A percentile compares a stretch with the other conserved stretches of the same genome.
Conservation (phyloP, 2,329 filamentous ascomycete species). For the Fusarium palustre region DNA sequence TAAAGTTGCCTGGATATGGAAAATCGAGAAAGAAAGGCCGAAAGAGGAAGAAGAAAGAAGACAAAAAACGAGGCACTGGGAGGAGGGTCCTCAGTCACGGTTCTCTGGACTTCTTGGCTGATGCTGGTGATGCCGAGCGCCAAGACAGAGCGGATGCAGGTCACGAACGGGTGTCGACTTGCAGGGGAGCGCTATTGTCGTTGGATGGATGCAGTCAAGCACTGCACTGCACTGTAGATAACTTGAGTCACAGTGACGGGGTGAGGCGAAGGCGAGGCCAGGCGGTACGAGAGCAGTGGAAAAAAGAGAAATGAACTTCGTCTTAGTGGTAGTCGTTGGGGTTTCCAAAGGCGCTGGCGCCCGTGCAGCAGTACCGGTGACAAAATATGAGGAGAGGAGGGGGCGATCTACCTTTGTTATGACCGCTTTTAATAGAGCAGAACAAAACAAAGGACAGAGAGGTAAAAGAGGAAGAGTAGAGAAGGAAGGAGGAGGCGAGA, state of each 20-base stretch:
- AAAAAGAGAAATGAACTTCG: not conserved
- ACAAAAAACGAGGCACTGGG: not conserved
- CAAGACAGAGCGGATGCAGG: slow-evolving; percentile 39
- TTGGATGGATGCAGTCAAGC: not conserved
- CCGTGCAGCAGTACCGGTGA: slow-evolving; percentile 35
- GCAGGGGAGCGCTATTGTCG: slow-evolving; percentile 19
- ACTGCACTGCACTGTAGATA: slow-evolving; percentile 8
- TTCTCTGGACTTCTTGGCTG: slow-evolving; percentile 28
- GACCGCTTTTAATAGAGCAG: slow-evolving; percentile 33
- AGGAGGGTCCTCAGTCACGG: slow-evolving; percentile 5
- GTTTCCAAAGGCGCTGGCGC: slow-evolving; percentile 40
- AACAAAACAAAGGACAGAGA: slow-evolving; percentile 14
- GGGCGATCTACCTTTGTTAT: slow-evolving; percentile 33
- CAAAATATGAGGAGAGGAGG: slow-evolving; percentile 25
- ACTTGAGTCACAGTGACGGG: slow-evolving; percentile 19
- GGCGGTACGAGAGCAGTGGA: not conserved
- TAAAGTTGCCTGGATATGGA: slow-evolving; percentile 11
- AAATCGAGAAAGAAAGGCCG: slow-evolving; percentile 2
- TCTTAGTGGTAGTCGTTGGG: slow-evolving; percentile 40
- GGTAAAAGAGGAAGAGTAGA: slow-evolving; percentile 1
- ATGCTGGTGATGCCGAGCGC: slow-evolving; percentile 38
- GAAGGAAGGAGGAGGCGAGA: not conserved
- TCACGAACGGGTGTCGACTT: slow-evolving; percentile 41
- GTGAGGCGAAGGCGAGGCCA: not conserved
- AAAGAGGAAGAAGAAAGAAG: not conserved